Base-by-base conservation (phyloP, 805 yeast genomes). In the Tetrapisispora arboricola region DNA sequence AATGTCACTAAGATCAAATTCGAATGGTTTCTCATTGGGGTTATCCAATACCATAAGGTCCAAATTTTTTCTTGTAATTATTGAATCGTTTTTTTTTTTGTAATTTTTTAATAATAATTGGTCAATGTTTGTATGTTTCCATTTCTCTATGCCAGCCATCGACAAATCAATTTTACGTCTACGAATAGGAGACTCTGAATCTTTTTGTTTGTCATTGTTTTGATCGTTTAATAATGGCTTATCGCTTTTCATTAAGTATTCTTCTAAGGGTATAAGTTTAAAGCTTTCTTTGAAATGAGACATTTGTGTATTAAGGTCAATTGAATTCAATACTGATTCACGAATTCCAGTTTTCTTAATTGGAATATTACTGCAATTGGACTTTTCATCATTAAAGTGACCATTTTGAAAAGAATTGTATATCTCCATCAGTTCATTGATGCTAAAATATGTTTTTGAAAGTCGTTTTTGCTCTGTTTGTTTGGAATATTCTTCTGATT, bases 371-470 rank as follows among this genome's bases (percentile, higher is more conserved):
- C 11, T 24, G 26, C 10, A 8, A 24, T 24, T 24, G 26, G 10
- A n/a, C n/a, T n/a, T n/a, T n/a, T n/a, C n/a, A n/a, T n/a, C n/a
- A n/a, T n/a, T n/a, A n/a, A n/a, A n/a, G n/a, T n/a, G n/a, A n/a
- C n/a, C n/a, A n/a, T n/a, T 19, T 1, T 54, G 57, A 13, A 45
- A 36, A 41, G 58, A 60, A 2, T 58, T 53, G 39, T 58, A 61
- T 39, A 47, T 57, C 26, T 53, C 53, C 19, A 55, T 30, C 20
- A 61, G 37, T 40, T 60, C 63, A 12, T 49, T 54, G 4, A n/a
- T n/a, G 11, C 17, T 28, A 16, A 36, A 36, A 20, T 20, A 36
- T 15, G n/a, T 21, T n/a, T 44, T 53, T 6, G 52, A 30, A 19
- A 50, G 48, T 26, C 38, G 40, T 36, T 54, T 58, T 30, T 38